These are phyloP conservation scores for Suillus alpinus DNA, from an alignment of 768 basidiomycete genomes.

Conservation along the genomic window DNA sequence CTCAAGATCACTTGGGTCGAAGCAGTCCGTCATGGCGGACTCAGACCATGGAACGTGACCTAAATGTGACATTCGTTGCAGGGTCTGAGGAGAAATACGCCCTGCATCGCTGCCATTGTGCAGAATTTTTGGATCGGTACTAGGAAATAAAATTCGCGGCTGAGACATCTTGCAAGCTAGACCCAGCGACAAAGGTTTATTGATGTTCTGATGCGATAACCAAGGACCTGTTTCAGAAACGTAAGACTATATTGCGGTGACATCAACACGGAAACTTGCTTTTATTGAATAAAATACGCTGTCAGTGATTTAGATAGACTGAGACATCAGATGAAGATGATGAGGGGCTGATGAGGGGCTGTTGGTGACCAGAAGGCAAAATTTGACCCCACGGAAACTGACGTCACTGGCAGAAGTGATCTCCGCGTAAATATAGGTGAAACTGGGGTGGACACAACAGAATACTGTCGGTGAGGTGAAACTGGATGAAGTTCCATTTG, in stretches of 20 bases:
- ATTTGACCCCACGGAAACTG: not conserved
- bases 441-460: not conserved
- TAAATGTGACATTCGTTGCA: conserved; percentile 41
- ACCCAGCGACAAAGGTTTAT: not conserved
- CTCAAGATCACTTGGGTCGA: not conserved
- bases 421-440: not conserved
- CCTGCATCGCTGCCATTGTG: conserved; percentile 53
- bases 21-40: conserved; percentile 7
- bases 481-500: not conserved
- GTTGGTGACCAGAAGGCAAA: not conserved
- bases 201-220: not conserved
- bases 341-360: not conserved
- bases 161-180: conserved; percentile 23
- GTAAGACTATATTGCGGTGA: not conserved
- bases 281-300: not conserved
- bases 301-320: not conserved
- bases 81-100: conserved; percentile 60
- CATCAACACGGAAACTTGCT: not conserved
- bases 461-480: not conserved
- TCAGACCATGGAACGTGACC: conserved; percentile 14
- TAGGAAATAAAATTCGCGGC: conserved; percentile 27
- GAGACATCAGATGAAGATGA: not conserved
- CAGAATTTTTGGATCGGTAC: conserved; percentile 20
- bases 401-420: not conserved
- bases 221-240: not conserved